These are phyloP conservation scores for Mollisia scopiformis DNA, from an alignment of 2,329 filamentous ascomycete genomes.

Conservation along the genomic window DNA sequence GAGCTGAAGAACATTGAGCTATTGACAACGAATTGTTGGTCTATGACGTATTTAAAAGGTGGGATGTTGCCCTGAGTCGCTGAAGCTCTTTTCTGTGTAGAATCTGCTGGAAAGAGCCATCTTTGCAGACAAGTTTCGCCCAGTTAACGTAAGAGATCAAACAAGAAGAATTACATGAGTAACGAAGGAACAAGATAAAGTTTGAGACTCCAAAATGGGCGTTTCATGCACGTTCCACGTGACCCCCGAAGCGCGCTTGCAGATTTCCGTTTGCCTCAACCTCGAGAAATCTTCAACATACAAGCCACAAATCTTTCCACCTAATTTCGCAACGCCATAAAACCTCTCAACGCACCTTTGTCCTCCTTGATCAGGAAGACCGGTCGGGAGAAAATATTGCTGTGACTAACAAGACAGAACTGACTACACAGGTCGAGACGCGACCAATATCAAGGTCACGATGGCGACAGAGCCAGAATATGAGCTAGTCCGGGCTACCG, in stretches of 20 bases:
- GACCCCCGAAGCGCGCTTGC: background rate
- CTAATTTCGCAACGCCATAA: conserved; percentile 9
- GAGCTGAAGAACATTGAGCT: too few relatives aligned
- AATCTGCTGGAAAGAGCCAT: too few relatives aligned
- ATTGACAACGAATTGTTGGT: too few relatives aligned
- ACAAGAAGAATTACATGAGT: background rate
- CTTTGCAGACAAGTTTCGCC: too few relatives aligned
- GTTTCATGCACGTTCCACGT: background rate
- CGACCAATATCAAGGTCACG: conserved; percentile 1
- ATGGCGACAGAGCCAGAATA: conserved; percentile 14
- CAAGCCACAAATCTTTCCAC: conserved; percentile 22
- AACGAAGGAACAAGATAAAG: background rate
- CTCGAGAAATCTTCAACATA: conserved; percentile 12
- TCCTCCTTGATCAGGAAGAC: conserved; percentile 3
- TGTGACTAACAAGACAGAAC: conserved; percentile 2
- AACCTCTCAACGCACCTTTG: background rate
- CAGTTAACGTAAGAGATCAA: background rate
- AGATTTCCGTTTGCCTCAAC: background rate
- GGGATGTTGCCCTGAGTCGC: too few relatives aligned
- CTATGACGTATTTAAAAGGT: too few relatives aligned
- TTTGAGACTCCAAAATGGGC: too few relatives aligned
- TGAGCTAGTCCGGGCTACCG: conserved; percentile 9
- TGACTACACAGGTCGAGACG: background rate
- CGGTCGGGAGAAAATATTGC: conserved; percentile 4
- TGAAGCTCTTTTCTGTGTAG: too few relatives aligned